Evolutionary conservation across 257 asterid genomes (phyloP), one percentile per base, ranked within the genome.

Genomic region (Echium plantagineum): DNA sequence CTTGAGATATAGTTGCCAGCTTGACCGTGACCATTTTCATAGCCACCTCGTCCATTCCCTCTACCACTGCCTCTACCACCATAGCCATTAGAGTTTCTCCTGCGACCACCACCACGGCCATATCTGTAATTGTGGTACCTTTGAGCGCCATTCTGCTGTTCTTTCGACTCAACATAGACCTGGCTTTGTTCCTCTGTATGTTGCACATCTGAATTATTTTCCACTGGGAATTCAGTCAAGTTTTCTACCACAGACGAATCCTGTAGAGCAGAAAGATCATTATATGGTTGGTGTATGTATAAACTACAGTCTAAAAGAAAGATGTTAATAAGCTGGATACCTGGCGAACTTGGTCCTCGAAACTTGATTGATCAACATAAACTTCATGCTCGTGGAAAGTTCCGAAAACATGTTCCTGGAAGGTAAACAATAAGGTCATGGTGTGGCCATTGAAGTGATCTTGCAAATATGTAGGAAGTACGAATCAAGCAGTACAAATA

Each of bases 1-100:
- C 94, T 72, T 13, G 70, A 81, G 60, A 80, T 63, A 66, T 84
- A 82, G 48, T 75, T 79, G 8, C 85, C 78, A 2, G 76, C 69
- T 63, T 85, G 94, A 57, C 87, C 96, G 8, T 79, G 79, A 6
- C 87, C 94, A 16, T 87, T 85, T 66, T 74, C 80, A 59, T 75
- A 80, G 72, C 60, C 58, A 26, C 90, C 84, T 12, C 77, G 59
- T 15, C 81, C 85, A 9, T 0, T 35, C 2, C 46, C 46, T 35
- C 90, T 73, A 9, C 93, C 85, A 9, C 12, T 35, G 46, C 46
- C 46, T 35, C 90, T 73, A 7, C 93, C 85, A 24, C 95, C 89
- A 66, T 86, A 85, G 6, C 94, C 88, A 52, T 77, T 83, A 21
- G 72, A 20, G 60, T 77, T 68, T 48, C 85, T 89, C 63, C 90